Evolutionary conservation across 345 rosid species (phyloP).

Genomic region (Gossypium anomalum): DNA sequence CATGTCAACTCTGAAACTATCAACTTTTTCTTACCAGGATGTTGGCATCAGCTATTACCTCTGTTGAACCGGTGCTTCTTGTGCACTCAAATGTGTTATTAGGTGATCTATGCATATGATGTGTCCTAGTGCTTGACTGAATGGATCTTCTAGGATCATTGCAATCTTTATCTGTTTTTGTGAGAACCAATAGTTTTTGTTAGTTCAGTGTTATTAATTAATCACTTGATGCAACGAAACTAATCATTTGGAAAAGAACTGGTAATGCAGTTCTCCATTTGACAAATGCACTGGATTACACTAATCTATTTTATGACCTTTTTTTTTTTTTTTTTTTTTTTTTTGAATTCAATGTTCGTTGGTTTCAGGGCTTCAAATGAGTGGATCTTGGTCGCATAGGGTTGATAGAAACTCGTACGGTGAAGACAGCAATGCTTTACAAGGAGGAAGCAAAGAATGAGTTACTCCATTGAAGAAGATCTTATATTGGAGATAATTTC

Average conservation of each 20-base stretch:
- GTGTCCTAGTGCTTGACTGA: neutral
- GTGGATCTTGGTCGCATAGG: neutral
- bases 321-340: neutral
- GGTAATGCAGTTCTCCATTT: neutral
- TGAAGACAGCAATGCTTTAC: neutral
- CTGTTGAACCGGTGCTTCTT: neutral
- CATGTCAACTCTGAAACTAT: neutral
- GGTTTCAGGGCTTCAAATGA: slow-evolving; percentile 11
- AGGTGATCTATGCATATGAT: neutral
- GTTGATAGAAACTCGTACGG: neutral
- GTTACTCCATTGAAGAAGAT: slow-evolving; percentile 2
- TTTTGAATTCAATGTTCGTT: neutral
- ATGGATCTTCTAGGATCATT: neutral
- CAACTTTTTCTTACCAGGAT: neutral
- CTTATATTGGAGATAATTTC: neutral
- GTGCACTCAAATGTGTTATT: neutral
- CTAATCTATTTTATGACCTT: neutral
- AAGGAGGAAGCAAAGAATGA: neutral
- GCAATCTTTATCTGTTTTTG: neutral
- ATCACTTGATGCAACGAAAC: neutral
- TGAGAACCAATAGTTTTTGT: neutral
- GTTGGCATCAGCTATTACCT: neutral
- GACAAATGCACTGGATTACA: neutral
- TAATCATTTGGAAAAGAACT: neutral
- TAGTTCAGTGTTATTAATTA: neutral